These are phyloP conservation scores for Aspergillus neoniger DNA, from an alignment of 2,329 filamentous ascomycete species.

Conservation along the genomic window DNA sequence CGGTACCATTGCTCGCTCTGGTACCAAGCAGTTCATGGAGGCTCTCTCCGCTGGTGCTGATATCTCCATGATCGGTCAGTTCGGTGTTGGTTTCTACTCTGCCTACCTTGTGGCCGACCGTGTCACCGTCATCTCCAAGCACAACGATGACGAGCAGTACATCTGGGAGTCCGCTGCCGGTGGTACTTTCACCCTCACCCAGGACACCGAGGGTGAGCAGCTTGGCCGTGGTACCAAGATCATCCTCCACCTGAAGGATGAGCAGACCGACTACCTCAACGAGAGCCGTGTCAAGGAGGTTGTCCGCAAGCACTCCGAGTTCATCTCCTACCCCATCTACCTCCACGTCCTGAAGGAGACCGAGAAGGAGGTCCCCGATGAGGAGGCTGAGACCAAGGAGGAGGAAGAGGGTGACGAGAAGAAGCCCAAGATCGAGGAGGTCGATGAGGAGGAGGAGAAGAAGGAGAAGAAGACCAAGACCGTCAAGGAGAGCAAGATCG, in stretches of 20 bases:
- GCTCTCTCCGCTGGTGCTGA: conserved; percentile 96
- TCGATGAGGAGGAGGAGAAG: conserved; percentile 79
- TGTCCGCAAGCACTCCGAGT: conserved; percentile 99
- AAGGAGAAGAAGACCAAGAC: conserved; percentile 99
- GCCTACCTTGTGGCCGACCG: conserved; percentile 98
- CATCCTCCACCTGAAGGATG: conserved; percentile 98
- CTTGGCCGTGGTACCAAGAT: conserved; percentile 97
- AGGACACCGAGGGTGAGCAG: conserved; percentile 87
- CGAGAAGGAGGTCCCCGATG: conserved; percentile 97
- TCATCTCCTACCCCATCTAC: conserved; percentile 99
- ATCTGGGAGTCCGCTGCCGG: conserved; percentile 97
- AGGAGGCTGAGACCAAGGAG: conserved; percentile 77
- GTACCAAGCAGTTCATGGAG: conserved; percentile 99
- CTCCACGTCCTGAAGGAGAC: conserved; percentile 99
- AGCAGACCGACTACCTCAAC: conserved; percentile 97
- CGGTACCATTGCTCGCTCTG: conserved; percentile 97
- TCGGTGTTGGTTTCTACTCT: conserved; percentile 99
- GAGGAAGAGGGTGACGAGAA: conserved; percentile 82
- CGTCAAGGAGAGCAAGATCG: conserved; percentile 96
- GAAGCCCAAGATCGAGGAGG: conserved; percentile 94
- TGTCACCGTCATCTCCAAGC: conserved; percentile 93
- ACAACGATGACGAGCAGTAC: conserved; percentile 99
- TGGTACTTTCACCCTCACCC: conserved; percentile 90
- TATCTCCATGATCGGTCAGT: conserved; percentile 99
- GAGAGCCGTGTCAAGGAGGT: conserved; percentile 99